Percentiles rank a stretch among this genome's conserved stretches.
phyloP scores from a whole-genome alignment of 495 filamentous ascomycete genomes.

The Penicilliopsis zonata region DNA sequence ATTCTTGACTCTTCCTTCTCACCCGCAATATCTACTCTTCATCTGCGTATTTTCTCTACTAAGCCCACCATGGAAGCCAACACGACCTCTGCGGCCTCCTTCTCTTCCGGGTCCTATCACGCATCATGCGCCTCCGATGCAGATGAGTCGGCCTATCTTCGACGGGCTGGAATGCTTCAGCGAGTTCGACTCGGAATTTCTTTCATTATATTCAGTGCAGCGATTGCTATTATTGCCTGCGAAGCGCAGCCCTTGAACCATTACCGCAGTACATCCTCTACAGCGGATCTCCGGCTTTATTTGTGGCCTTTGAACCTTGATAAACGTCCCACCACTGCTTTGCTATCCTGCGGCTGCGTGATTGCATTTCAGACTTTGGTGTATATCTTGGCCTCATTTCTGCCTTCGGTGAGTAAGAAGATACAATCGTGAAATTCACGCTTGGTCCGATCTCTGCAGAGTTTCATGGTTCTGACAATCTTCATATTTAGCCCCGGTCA shows the following conservation, averaged over 20 bases:
- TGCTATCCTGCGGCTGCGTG: constrained; percentile 31
- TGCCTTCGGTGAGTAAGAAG: constrained; percentile 35
- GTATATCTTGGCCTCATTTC: constrained; percentile 27
- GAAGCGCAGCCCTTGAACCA: constrained; percentile 27
- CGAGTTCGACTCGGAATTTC: constrained; percentile 26
- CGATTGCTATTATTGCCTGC: constrained; percentile 28
- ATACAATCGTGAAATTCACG: too few species aligned
- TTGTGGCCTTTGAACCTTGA: constrained; percentile 41
- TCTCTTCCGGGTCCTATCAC: constrained; percentile 16
- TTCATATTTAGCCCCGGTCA: constrained; percentile 17
- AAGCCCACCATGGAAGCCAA: too few species aligned
- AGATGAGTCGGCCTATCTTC: constrained; percentile 27
- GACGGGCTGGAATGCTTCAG: constrained; percentile 23
- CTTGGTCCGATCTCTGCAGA: neutral
- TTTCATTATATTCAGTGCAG: constrained; percentile 15
- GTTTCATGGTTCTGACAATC: constrained; percentile 1
- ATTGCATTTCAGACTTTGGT: constrained; percentile 24
- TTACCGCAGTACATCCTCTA: constrained; percentile 25
- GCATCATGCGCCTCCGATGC: constrained; percentile 20
- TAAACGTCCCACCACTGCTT: constrained; percentile 29
- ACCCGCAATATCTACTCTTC: too few species aligned
- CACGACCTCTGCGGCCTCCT: too few species aligned
- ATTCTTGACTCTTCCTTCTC: too few species aligned
- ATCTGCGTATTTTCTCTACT: too few species aligned
- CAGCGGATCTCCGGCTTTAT: constrained; percentile 24